Percentiles rank a stretch among this genome's conserved stretches.
These are phyloP conservation scores for Boletellus sp. DNA, from an alignment of 768 basidiomycete genomes.

Conservation along the genomic window DNA sequence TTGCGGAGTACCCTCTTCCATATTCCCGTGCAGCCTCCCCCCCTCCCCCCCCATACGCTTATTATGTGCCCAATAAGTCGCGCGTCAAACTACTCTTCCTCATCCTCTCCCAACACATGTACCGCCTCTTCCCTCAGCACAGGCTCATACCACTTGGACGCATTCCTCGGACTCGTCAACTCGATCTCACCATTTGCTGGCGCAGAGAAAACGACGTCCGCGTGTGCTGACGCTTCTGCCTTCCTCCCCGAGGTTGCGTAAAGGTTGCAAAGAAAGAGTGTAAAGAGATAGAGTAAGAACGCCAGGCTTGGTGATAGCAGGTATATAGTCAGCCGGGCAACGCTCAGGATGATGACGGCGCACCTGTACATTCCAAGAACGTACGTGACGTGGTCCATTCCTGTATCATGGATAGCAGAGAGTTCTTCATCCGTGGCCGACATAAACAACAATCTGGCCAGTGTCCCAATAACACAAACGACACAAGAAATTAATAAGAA, in stretches of 20 bases:
- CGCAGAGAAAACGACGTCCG: conserved; percentile 19
- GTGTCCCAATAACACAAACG: not conserved
- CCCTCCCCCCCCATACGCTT: not conserved
- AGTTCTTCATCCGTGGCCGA: conserved; percentile 93
- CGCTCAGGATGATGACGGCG: conserved; percentile 8
- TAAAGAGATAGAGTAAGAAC: conserved; percentile 74
- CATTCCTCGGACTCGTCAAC: conserved; percentile 30
- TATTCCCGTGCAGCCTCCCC: too few species aligned
- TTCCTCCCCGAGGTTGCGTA: conserved; percentile 64
- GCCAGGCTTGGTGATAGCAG: conserved; percentile 37
- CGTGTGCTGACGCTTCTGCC: conserved; percentile 26
- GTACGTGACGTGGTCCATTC: conserved; percentile 92
- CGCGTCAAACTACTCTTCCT: conserved; percentile 34
- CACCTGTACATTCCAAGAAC: conserved; percentile 80
- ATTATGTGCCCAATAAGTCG: not conserved
- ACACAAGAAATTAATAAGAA: not conserved
- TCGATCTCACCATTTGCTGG: conserved; percentile 39
- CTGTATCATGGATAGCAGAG: conserved; percentile 57
- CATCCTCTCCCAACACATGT: conserved; percentile 54
- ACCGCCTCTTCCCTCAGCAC: conserved; percentile 43
- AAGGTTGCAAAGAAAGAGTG: conserved; percentile 65
- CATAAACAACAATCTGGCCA: conserved; percentile 76
- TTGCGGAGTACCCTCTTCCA: too few species aligned
- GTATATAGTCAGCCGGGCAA: not conserved
- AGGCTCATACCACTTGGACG: conserved; percentile 62